Base-by-base conservation (phyloP, 192 early-diverging fungal genomes). In the Backusella circina region DNA sequence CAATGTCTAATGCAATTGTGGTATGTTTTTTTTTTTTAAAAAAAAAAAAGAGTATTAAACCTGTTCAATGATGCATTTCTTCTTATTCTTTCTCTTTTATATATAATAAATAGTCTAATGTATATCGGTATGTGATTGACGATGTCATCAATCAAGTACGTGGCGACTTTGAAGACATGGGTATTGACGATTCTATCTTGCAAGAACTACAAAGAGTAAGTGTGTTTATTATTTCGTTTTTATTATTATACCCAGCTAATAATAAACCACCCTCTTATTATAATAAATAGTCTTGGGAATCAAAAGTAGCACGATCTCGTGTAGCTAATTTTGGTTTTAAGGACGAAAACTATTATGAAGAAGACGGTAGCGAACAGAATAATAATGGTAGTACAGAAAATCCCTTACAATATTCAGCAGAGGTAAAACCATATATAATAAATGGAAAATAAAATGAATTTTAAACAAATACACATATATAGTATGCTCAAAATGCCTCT, bases 121-220 rank as follows among this genome's bases (percentile, higher is more conserved):
- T 94, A 54, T 99, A 99, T 83, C 86, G 88, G 41, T 91, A 90
- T 77, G 93, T 99, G 50, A 97, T 99, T 75, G 91, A 94, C 83
- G 95, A 99, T 75, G 97, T 99, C 61, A 93, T 96, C 73, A 88
- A 90, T 68, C 93, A 96, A 76, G 91, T 95, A 30, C 89, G 90
- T 44, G 85, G 86, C 15, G 92, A 96, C 44, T 99, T 98, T 89
- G 93, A 93, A 50, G 91, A 94, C 71, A 89, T 94, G 82, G 97
- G 97, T 35, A 88, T 98, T 26, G 92, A 97, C 70, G 94, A 95
- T 32, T 86, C 91, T 30, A 91, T 97, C 26, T 86, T 99, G 35
- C 86, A 89, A 36, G 96, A 98, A 73, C 85, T 99, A 72, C 91
- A 95, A 76, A 61, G 54, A 61, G 54, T 61, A 61, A 61, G 54